Evolutionary conservation across 768 basidiomycete species (phyloP).

Genomic region (Amanita jacksonii): DNA sequence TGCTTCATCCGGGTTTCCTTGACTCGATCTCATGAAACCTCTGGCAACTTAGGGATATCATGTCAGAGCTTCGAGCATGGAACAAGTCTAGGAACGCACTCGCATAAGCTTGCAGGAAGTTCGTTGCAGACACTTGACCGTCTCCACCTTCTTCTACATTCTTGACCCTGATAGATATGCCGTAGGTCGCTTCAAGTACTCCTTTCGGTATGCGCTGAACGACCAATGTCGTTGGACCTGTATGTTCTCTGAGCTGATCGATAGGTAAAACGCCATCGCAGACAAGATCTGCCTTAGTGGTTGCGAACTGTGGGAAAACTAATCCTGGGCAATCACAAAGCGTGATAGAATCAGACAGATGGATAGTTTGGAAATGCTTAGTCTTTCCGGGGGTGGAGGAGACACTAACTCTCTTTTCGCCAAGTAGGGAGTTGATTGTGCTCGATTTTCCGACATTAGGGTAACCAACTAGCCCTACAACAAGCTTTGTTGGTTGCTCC

Average conservation of each 20-base stretch:
- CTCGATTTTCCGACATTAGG: slow-evolving; percentile 99
- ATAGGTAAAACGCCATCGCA: slow-evolving; percentile 97
- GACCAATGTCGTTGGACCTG: slow-evolving; percentile 73
- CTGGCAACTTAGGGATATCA: slow-evolving; percentile 61
- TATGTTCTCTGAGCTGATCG: slow-evolving; percentile 92
- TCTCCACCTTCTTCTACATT: slow-evolving; percentile 79
- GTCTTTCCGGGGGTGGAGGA: slow-evolving; percentile 98
- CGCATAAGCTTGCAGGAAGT: slow-evolving; percentile 84
- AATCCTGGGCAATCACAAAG: slow-evolving; percentile 97
- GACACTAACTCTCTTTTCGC: slow-evolving; percentile 96
- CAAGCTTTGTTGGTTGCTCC: slow-evolving; percentile 52
- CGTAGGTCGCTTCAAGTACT: slow-evolving; percentile 87
- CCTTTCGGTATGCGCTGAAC: slow-evolving; percentile 69
- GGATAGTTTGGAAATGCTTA: slow-evolving; percentile 98
- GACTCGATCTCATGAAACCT: slow-evolving; percentile 87
- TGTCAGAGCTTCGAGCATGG: background rate
- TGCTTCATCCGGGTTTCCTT: slow-evolving; percentile 96
- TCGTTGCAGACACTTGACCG: slow-evolving; percentile 62
- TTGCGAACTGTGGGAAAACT: slow-evolving; percentile 97
- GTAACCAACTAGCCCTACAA: slow-evolving; percentile 91
- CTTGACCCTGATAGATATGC: slow-evolving; percentile 59
- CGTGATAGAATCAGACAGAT: slow-evolving; percentile 77
- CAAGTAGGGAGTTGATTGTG: slow-evolving; percentile 92
- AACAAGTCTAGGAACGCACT: slow-evolving; percentile 47
- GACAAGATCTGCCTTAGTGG: slow-evolving; percentile 90